Evolutionary conservation across 129 eudicot genomes (phyloP).

Genomic region (Chrysanthemum lavandulifolium): DNA sequence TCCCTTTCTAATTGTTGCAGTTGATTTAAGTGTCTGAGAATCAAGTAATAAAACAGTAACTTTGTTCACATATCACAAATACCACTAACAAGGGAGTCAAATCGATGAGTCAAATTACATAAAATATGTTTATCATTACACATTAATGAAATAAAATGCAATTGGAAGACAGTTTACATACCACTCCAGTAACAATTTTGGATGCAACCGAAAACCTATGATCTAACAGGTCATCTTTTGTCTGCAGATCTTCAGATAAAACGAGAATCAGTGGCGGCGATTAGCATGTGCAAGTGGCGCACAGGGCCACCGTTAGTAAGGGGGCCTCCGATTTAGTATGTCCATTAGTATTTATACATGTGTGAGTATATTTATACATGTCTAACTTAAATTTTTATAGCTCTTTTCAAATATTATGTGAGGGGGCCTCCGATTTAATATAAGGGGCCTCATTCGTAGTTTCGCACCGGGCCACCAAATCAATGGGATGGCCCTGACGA

Average conservation of each 20-base stretch:
- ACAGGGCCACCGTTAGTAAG: too few relatives aligned
- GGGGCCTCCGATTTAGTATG: too few relatives aligned
- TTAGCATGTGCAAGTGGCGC: too few relatives aligned
- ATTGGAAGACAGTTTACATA: slow-evolving; percentile 21
- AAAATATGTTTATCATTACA: neutral
- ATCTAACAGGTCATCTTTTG: slow-evolving; percentile 63
- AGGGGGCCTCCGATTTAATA: too few relatives aligned
- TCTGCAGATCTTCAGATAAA: slow-evolving; percentile 56
- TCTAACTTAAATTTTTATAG: too few relatives aligned
- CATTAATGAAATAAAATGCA: neutral
- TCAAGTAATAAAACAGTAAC: neutral
- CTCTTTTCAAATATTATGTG: too few relatives aligned
- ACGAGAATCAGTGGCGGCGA: too few relatives aligned
- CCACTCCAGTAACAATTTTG: slow-evolving; percentile 70
- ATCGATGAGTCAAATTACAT: slow-evolving; percentile 1
- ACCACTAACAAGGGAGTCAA: neutral
- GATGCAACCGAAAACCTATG: slow-evolving; percentile 71
- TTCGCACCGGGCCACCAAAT: too few relatives aligned
- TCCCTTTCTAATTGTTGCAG: slow-evolving; percentile 82
- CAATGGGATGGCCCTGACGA: too few relatives aligned
- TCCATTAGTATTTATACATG: too few relatives aligned
- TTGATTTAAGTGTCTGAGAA: slow-evolving; percentile 62
- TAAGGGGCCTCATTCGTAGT: too few relatives aligned
- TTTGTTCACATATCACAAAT: neutral
- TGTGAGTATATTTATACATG: too few relatives aligned